A percentile compares a stretch with the other conserved stretches of the same genome.
phyloP scores from a whole-genome alignment of 1,284 basidiomycete genomes.

The Cutaneotrichosporon sp. region DNA sequence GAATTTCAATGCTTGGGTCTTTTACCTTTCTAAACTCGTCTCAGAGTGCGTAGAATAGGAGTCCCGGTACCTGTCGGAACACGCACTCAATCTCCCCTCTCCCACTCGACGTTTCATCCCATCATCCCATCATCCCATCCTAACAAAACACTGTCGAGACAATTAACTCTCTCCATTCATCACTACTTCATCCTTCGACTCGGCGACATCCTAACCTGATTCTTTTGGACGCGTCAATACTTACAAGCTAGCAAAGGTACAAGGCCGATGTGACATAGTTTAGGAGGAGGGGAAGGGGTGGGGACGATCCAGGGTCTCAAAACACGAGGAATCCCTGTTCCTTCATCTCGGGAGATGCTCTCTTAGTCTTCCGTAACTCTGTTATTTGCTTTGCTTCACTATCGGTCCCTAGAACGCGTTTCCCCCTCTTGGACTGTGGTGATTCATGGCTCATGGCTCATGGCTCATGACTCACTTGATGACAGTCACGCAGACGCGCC shows the following conservation, averaged over 20 bases:
- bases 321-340: neutral
- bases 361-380: neutral
- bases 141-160: too few species aligned
- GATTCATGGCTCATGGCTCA: too few species aligned
- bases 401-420: constrained; percentile 9
- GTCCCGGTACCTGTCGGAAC: neutral
- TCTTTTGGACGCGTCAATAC: neutral
- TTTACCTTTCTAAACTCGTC: neutral
- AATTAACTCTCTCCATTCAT: neutral
- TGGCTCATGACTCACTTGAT: neutral
- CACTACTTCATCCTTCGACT: neutral
- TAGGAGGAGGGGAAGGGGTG: neutral
- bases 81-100: neutral
- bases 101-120: too few species aligned
- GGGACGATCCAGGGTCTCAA: neutral
- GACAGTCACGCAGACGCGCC: constrained; percentile 1
- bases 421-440: neutral
- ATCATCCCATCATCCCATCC: neutral
- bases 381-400: neutral
- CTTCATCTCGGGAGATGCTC: neutral
- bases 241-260: neutral
- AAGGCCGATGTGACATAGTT: neutral
- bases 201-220: too few species aligned
- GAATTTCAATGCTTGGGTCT: neutral
- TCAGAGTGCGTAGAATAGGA: neutral